Evolutionary conservation across 2,329 filamentous ascomycete genomes (phyloP).

Genomic region (Claviceps paspali): DNA sequence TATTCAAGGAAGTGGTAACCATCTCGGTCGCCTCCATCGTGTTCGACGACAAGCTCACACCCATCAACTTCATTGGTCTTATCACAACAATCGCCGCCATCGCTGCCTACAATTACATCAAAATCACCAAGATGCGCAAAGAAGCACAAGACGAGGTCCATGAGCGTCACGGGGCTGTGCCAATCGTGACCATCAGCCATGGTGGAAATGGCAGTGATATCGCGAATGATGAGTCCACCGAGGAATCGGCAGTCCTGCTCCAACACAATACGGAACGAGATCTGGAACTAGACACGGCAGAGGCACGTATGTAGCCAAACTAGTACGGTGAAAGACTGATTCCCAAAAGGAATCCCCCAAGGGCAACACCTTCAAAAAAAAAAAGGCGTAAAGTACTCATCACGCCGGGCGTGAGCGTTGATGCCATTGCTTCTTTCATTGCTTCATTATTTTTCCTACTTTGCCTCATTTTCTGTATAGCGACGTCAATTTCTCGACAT

Average conservation of each 20-base stretch:
- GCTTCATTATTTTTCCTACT: neutral
- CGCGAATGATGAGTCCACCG: slow-evolving; percentile 27
- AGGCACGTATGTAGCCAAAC: slow-evolving; percentile 21
- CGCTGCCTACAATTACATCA: slow-evolving; percentile 83
- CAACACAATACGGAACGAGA: slow-evolving; percentile 21
- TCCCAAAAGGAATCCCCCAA: too few relatives aligned
- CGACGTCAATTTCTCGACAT: neutral
- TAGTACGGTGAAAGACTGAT: too few relatives aligned
- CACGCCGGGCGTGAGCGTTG: slow-evolving; percentile 4
- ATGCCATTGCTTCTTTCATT: slow-evolving; percentile 8
- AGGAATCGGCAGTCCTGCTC: slow-evolving; percentile 31
- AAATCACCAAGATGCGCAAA: slow-evolving; percentile 74
- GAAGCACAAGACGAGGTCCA: slow-evolving; percentile 48
- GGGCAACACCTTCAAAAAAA: neutral
- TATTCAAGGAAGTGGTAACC: slow-evolving; percentile 97
- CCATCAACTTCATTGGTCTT: slow-evolving; percentile 75
- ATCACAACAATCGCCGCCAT: slow-evolving; percentile 83
- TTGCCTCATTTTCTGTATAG: slow-evolving; percentile 5
- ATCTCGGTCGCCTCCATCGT: slow-evolving; percentile 77
- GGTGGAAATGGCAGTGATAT: slow-evolving; percentile 24
- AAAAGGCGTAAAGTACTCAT: neutral
- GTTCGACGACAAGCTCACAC: slow-evolving; percentile 76
- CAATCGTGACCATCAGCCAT: slow-evolving; percentile 19
- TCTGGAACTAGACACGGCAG: slow-evolving; percentile 23
- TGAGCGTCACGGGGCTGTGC: slow-evolving; percentile 20